These are phyloP conservation scores for Ephemerocybe angulata DNA, from an alignment of 768 basidiomycete genomes.

Conservation along the genomic window DNA sequence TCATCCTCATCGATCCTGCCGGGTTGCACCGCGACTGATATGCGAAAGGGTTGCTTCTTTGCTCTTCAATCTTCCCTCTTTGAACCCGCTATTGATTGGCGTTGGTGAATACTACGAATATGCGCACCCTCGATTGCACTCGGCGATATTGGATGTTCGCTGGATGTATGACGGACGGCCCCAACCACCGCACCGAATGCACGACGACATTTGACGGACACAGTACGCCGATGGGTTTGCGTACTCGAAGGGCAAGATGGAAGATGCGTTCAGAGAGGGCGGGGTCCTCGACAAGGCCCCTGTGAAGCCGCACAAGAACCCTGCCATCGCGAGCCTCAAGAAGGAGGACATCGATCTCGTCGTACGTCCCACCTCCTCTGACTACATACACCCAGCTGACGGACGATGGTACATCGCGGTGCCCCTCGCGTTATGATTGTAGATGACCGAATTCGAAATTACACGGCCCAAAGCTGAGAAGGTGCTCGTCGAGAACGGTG, in stretches of 20 bases:
- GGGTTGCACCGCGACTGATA: not conserved
- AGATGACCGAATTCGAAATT: constrained; percentile 68
- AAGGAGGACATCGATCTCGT: constrained; percentile 64
- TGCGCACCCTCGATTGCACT: too few species aligned
- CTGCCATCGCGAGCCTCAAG: constrained; percentile 36
- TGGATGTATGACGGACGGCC: not conserved
- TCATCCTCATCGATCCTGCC: not conserved
- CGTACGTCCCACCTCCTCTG: constrained; percentile 32
- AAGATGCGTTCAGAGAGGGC: constrained; percentile 60
- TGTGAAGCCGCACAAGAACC: constrained; percentile 44
- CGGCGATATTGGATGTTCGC: not conserved
- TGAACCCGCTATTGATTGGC: too few species aligned
- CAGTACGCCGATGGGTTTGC: constrained; percentile 66
- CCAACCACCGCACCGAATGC: not conserved
- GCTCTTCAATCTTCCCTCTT: not conserved
- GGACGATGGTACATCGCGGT: not conserved
- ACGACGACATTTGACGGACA: not conserved
- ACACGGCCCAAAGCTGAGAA: constrained; percentile 57
- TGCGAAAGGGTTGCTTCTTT: not conserved
- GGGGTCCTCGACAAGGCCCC: constrained; percentile 58
- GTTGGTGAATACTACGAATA: too few species aligned
- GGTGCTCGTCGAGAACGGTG: constrained; percentile 48
- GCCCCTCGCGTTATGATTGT: not conserved
- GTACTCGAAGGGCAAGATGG: constrained; percentile 64
- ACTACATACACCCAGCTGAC: not conserved